Evolutionary conservation across 306 rosid species (phyloP), one percentile per base, ranked within the genome.

Genomic region (Pueraria montana): DNA sequence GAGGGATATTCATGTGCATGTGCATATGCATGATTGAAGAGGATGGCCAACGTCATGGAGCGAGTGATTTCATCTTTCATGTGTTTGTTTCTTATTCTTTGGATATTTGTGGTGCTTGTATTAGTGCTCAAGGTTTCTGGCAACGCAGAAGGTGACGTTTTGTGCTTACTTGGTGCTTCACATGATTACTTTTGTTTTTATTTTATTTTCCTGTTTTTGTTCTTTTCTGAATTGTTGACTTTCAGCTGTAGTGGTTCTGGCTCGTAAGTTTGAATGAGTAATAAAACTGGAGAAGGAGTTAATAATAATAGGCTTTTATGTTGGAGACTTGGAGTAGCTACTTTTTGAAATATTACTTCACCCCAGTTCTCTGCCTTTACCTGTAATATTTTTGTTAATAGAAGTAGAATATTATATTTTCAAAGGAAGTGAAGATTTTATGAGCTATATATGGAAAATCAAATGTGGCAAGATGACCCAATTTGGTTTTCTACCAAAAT

Each of bases 61-160:
- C 82, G 75, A 56, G 49, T 70, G 72, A 32, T 14, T 72, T 80
- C 86, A 62, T 72, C 64, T 59, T 48, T 69, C 56, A 68, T 8
- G 76, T 16, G 52, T 52, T 68, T 30, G 34, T 68, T 27, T 70
- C 59, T 76, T 59, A 66, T 75, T 40, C 49, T 80, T 36, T 85
- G 32, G 26, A 36, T 63, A 32, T 14, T 62, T 74, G 70, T 74
- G 66, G 82, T 49, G 70, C 65, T 76, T 5, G 43, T 26, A 62
- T 69, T 80, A 62, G 71, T 69, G 70, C 76, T 85, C 3, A 40
- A 27, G 79, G 88, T 77, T 50, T 81, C 80, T 18, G 85, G 76
- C 16, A 81, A 81, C 50, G 4, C 56, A 11, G 88, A 85, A 81
- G 85, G 88, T 70, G 17, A 30, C 48, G 5, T 70, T 76, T 80